Base-by-base conservation (phyloP, 805 yeast species). In the Cyberlindnera saturnus region DNA sequence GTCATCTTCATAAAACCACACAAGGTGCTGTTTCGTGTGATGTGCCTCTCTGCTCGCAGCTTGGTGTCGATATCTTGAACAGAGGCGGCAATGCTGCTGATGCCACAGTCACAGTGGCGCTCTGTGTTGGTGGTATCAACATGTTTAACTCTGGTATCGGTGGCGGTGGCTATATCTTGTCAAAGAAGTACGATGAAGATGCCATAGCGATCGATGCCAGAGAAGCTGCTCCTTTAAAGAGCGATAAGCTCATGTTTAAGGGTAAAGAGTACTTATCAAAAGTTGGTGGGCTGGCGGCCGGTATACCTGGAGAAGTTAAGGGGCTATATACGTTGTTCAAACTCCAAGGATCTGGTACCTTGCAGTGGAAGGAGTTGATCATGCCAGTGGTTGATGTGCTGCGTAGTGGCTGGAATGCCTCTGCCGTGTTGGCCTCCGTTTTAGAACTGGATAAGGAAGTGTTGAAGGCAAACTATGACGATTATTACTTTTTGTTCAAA, bases 121-220 rank as follows among this genome's bases (percentile, higher is more conserved):
- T 91, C 26, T 91, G 99, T 58, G 79, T 91, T 29, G 98, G 98
- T 3, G 73, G 86, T 42, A 65, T 87, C 18, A 86, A 86, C 57
- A 81, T 88, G 49, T 87, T 83, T 66, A 82, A 82, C 45, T 82
- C 95, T 2, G 96, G 97, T 0, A 81, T 91, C 35, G 96, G 97
- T 7, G 98, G 98, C 5, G 98, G 99, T 9, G 87, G 85, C 0
- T 88, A 77, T 53, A 82, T 85, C 36, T 74, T 80, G 1, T 71
- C 79, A 4, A 50, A 50, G 31, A 59, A 59, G 35, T 63, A 61
- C 23, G 70, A 72, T 9, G 70, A 73, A 7, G 71, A 73, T 1
- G 75, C 82, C 2, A 49, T 82, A 3, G 70, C 82, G 26, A 77
- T 90, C 34, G 96, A 91, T 63, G 95, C 93, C 28, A 70, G 99